phyloP scores from a whole-genome alignment of 1,139 yeast genomes.

The Spathaspora sp. region DNA sequence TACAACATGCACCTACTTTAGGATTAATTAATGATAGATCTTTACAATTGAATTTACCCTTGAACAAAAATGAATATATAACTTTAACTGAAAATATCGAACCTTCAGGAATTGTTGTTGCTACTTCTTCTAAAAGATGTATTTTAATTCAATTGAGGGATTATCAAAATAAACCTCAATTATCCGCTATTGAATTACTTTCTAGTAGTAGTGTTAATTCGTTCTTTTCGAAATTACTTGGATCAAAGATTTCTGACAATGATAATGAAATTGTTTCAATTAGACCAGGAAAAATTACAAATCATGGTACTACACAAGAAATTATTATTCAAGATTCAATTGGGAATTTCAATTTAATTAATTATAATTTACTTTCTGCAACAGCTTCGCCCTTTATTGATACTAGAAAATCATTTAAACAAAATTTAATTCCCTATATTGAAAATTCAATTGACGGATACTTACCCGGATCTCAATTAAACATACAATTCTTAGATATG shows the following conservation, averaged over 20 bases:
- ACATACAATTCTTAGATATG: constrained; percentile 53
- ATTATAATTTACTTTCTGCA: constrained; percentile 33
- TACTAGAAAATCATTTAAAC: constrained; percentile 26
- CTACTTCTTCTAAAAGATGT: constrained; percentile 72
- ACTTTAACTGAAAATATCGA: constrained; percentile 62
- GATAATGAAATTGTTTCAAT: constrained; percentile 58
- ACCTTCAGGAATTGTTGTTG: constrained; percentile 71
- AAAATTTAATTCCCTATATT: constrained; percentile 28
- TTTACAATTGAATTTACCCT: constrained; percentile 35
- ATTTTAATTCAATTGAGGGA: constrained; percentile 66
- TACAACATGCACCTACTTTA: constrained; percentile 66
- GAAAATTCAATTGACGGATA: constrained; percentile 40
- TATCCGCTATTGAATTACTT: constrained; percentile 35
- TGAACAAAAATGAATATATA: constrained; percentile 54
- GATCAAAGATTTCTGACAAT: constrained; percentile 10
- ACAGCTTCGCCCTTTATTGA: constrained; percentile 30
- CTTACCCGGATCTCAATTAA: constrained; percentile 33
- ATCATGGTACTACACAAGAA: constrained; percentile 48
- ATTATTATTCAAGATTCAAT: constrained; percentile 46
- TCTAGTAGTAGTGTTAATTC: constrained; percentile 16
- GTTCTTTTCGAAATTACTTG: constrained; percentile 26
- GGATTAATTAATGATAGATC: constrained; percentile 53
- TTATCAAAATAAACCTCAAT: constrained; percentile 59
- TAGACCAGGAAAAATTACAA: constrained; percentile 52
- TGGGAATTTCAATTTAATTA: constrained; percentile 38